Conservation (phyloP, 1,139 yeast genomes). For the Barnettozyma hawaiiensis region DNA sequence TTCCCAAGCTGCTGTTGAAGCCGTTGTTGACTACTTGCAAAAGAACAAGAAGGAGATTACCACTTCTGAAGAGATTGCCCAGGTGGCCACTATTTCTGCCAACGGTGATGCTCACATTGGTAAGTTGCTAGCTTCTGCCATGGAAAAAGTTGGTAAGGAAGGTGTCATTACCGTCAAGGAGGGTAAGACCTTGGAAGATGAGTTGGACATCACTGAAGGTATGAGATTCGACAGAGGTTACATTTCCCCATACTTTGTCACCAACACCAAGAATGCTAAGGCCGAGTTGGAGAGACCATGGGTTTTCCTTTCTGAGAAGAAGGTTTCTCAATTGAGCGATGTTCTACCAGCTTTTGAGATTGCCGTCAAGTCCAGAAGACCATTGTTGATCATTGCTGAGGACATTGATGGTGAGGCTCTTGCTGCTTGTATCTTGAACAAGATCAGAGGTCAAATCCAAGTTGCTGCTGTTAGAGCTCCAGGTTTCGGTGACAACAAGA, state of each 20-base stretch:
- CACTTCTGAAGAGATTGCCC: constrained; percentile 95
- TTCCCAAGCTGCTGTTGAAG: constrained; percentile 97
- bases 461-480: constrained; percentile 99
- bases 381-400: constrained; percentile 91
- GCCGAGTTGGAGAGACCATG: constrained; percentile 97
- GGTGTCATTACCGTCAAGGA: constrained; percentile 98
- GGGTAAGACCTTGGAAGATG: constrained; percentile 96
- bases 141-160: constrained; percentile 99
- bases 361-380: constrained; percentile 93
- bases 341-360: constrained; percentile 91
- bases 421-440: constrained; percentile 97
- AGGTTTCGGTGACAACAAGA: constrained; percentile 99
- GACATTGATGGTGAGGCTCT: constrained; percentile 98
- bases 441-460: constrained; percentile 98
- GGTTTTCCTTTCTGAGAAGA: constrained; percentile 86
- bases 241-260: constrained; percentile 96
- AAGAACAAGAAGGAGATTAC: constrained; percentile 94
- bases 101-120: constrained; percentile 97
- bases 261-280: constrained; percentile 94
- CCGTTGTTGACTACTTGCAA: constrained; percentile 85
- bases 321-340: constrained; percentile 88
- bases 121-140: constrained; percentile 87
- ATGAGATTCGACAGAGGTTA: constrained; percentile 99
- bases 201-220: constrained; percentile 97
- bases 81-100: constrained; percentile 98